These are phyloP conservation scores for Acrocalymma vagum DNA, from an alignment of 2,329 filamentous ascomycete genomes.

Conservation along the genomic window DNA sequence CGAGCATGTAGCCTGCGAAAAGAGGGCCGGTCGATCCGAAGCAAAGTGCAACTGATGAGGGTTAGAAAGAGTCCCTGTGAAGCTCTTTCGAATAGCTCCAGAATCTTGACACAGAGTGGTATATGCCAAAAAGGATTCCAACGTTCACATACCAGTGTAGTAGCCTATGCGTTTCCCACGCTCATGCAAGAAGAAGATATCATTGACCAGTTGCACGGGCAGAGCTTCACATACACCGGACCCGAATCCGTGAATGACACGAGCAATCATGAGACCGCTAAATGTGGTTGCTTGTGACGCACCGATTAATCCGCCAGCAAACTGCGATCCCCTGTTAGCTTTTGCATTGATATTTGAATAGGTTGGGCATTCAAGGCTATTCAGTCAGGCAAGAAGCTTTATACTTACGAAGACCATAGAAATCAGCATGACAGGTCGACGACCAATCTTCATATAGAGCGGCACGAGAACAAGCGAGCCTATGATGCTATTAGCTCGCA, in stretches of 20 bases:
- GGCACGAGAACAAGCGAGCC: conserved; percentile 64
- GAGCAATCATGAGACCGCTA: conserved; percentile 51
- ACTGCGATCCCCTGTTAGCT: conserved; percentile 28
- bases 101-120: no score
- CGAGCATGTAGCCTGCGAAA: conserved; percentile 69
- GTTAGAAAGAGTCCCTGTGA: conserved; percentile 8
- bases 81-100: no score
- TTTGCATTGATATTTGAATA: no score
- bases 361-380: no score
- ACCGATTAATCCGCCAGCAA: conserved; percentile 53
- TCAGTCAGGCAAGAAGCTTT: no score
- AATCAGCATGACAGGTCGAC: conserved; percentile 53
- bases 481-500: conserved; percentile 5
- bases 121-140: no score
- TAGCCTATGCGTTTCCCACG: conserved; percentile 63
- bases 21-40: conserved; percentile 65
- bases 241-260: conserved; percentile 54
- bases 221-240: conserved; percentile 57
- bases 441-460: conserved; percentile 62
- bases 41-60: conserved; percentile 58
- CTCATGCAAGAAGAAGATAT: conserved; percentile 59
- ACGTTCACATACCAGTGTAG: conserved; percentile 60
- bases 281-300: conserved; percentile 52
- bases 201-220: conserved; percentile 58
- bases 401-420: conserved; percentile 48